Evolutionary conservation across 768 basidiomycete species (phyloP), one percentile per base, ranked within the genome.

Genomic region (Obba rivulosa): DNA sequence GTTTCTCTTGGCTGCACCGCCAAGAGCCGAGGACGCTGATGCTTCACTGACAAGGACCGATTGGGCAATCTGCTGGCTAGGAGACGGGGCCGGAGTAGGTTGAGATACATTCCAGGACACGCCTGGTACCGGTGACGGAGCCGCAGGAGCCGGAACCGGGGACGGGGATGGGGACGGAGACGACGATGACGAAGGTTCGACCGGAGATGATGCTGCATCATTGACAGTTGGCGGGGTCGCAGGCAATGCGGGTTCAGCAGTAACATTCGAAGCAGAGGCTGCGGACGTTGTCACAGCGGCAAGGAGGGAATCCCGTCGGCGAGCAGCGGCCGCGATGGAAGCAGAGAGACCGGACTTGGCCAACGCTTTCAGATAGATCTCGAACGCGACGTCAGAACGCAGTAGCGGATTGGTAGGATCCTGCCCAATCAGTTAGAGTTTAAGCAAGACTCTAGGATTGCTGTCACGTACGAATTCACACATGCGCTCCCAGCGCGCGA

Each of bases 401-500:
- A 92, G 66, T 21, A 92, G 69, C 2, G 87, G 85, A 2, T 85
- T 87, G 10, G 73, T 47, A 11, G 82, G 75, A 57, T 85, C 80
- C 89, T 92, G 52, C 20, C 34, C 23, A 22, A 2, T 38, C 3
- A 43, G 41, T 46, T 37, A 45, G 52, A 40, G 41, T 43, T 43
- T 49, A 43, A 46, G 21, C 43, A 39, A 24, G 17, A 42, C 23
- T 24, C 28, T 34, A 14, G 3, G 20, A 43, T 11, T 16, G 28
- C 36, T 8, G 8, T 40, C 24, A 80, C 87, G 57, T 68, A 91
- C 90, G 61, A 85, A 89, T 76, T 91, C 85, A 58, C 78, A 79
- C 76, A 84, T 81, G 55, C 82, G 75, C 62, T 92, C 89, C 89
- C 90, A 92, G 47, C 88, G 79, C 58, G 71, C 80, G 48, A 89